Evolutionary conservation across 2,329 filamentous ascomycete species (phyloP), one percentile per base, ranked within the genome.

Genomic region (Cadophora gregata): DNA sequence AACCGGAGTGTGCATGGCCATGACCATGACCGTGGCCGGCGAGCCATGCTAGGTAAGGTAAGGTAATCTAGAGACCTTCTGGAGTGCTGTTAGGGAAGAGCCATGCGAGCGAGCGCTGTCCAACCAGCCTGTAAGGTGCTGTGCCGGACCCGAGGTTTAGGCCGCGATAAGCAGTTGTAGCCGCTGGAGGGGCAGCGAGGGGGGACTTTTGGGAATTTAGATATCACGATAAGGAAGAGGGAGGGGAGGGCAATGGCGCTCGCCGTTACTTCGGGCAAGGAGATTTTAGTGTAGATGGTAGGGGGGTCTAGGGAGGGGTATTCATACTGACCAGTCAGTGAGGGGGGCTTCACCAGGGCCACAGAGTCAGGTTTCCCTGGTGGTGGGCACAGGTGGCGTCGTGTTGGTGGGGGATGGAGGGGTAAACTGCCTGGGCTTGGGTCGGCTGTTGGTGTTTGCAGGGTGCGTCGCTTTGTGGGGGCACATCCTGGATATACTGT

Each of bases 361-460:
- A 36, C 55, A 38, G 55, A 58, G 53, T 56, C 53, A 58, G 55
- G n/a, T 58, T 27, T 14, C 19, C 14, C 4, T 24, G 10, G 6
- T 42, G 38, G 38, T 42, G 38, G 38, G 38, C 38, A 42, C 38
- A 4, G 16, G 33, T 47, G 48, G 60, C 29, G 47, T 36, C 48
- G 48, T 10, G 60, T 9, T 38, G 60, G 60, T 62, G 60, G 48
- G 60, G 60, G 50, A 58, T 62, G 60, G 60, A 62, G 60, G 60
- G 60, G 60, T 62, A 62, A 53, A 45, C n/a, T 62, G 60, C n/a
- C 60, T 55, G 60, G n/a, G 48, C 48, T 62, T 62, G 50, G 60
- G 60, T 58, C 55, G 60, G 51, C 60, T 62, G 33, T 38, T 62
- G 47, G 59, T 24, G 36, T 21, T 50, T 29, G 50, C 50, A 53